phyloP scores from a whole-genome alignment of 1,139 yeast species.

The Kazachstania sp. region DNA sequence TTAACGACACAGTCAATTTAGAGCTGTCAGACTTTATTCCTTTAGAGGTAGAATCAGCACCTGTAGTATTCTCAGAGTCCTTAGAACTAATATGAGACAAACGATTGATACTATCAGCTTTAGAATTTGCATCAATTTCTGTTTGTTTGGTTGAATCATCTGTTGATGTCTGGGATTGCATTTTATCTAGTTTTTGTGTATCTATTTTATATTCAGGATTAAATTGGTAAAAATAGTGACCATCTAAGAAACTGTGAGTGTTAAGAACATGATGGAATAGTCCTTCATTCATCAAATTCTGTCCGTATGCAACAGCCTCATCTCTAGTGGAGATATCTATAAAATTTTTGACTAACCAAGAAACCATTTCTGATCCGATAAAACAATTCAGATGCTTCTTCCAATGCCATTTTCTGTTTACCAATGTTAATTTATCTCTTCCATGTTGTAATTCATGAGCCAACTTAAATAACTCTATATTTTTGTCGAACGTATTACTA shows the following conservation, averaged over 20 bases:
- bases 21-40: background rate
- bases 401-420: slow-evolving; percentile 89
- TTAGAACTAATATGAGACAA: slow-evolving; percentile 7
- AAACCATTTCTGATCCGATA: slow-evolving; percentile 75
- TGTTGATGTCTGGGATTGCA: slow-evolving; percentile 3
- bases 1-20: slow-evolving; percentile 24
- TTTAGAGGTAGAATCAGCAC: slow-evolving; percentile 6
- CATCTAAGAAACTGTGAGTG: slow-evolving; percentile 80
- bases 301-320: slow-evolving; percentile 76
- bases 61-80: slow-evolving; percentile 8
- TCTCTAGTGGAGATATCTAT: slow-evolving; percentile 74
- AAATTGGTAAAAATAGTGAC: slow-evolving; percentile 81
- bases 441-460: slow-evolving; percentile 59
- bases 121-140: slow-evolving; percentile 5
- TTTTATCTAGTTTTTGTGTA: slow-evolving; percentile 6
- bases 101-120: slow-evolving; percentile 6
- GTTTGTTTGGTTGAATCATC: background rate
- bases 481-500: slow-evolving; percentile 34
- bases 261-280: slow-evolving; percentile 73
- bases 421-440: slow-evolving; percentile 48
- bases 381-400: slow-evolving; percentile 70
- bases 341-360: slow-evolving; percentile 74
- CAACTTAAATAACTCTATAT: slow-evolving; percentile 40
- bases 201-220: slow-evolving; percentile 44
- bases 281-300: slow-evolving; percentile 61